Evolutionary conservation across 345 rosid genomes (phyloP).

Genomic region (Arabidopsis suecica): DNA sequence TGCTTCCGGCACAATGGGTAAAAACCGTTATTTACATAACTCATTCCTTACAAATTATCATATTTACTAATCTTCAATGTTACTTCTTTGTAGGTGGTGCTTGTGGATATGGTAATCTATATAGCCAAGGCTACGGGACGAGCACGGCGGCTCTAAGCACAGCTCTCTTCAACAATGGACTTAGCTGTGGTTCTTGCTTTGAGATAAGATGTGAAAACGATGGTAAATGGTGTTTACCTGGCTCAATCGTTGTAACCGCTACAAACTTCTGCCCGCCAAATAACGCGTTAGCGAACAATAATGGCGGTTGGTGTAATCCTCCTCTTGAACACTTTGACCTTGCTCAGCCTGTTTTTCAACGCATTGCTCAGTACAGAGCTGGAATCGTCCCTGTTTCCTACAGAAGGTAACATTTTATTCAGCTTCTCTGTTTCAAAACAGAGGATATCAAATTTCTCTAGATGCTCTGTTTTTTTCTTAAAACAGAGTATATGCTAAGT

Average conservation of each 20-base stretch:
- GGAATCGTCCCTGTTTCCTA: constrained; percentile 67
- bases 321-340: constrained; percentile 69
- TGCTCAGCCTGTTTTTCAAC: constrained; percentile 64
- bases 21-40: not conserved
- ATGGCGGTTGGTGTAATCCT: constrained; percentile 78
- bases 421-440: constrained; percentile 7
- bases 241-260: constrained; percentile 59
- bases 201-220: constrained; percentile 64
- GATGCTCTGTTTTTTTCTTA: too few species aligned
- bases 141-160: constrained; percentile 72
- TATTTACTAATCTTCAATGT: not conserved
- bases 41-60: not conserved
- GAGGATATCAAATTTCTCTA: not conserved
- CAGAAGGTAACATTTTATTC: constrained; percentile 43
- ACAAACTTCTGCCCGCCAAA: constrained; percentile 75
- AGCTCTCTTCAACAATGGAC: constrained; percentile 62
- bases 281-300: constrained; percentile 56
- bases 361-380: constrained; percentile 60
- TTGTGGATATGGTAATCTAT: constrained; percentile 70
- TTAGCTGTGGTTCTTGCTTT: constrained; percentile 71
- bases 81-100: constrained; percentile 60
- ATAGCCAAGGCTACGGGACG: constrained; percentile 68
- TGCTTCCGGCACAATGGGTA: constrained; percentile 95
- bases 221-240: constrained; percentile 63
- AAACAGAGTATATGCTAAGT: too few species aligned